Evolutionary conservation across 169 alveolate genomes (phyloP).

Genomic region (Theileria luwenshuni): DNA sequence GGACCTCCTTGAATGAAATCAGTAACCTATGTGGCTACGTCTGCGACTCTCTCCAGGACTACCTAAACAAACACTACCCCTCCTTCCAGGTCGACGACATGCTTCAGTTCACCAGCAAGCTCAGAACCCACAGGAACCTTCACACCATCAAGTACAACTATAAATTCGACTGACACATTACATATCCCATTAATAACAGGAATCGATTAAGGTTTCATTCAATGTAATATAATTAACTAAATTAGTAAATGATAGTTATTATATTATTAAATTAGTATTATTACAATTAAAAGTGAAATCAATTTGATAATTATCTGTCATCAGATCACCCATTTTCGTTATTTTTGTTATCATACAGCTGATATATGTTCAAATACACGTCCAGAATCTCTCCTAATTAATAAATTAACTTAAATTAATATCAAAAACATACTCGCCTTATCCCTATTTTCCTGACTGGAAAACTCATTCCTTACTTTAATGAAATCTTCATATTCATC

Average conservation of each 20-base stretch:
- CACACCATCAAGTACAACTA: not conserved
- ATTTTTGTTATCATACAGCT: too few species aligned
- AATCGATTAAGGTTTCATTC: not conserved
- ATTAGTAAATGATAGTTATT: not conserved
- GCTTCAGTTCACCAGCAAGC: not conserved
- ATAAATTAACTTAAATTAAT: not conserved
- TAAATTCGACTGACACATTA: not conserved
- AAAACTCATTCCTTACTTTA: slow-evolving; percentile 18
- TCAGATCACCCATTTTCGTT: too few species aligned
- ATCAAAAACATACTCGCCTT: slow-evolving; percentile 27
- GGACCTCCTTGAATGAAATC: slow-evolving; percentile 22
- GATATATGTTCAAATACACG: slow-evolving; percentile 40
- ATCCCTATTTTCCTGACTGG: slow-evolving; percentile 35
- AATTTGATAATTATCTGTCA: too few species aligned
- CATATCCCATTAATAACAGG: not conserved
- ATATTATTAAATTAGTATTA: too few species aligned
- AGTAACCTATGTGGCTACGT: slow-evolving; percentile 54
- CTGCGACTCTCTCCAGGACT: slow-evolving; percentile 39
- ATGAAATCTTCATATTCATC: slow-evolving; percentile 17
- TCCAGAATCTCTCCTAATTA: slow-evolving; percentile 44
- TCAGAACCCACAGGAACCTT: not conserved
- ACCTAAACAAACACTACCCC: not conserved
- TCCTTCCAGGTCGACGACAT: not conserved
- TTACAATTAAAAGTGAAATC: too few species aligned
- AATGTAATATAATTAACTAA: too few species aligned